phyloP scores from a whole-genome alignment of 768 basidiomycete genomes.

The Leucocoprinus leucothites region DNA sequence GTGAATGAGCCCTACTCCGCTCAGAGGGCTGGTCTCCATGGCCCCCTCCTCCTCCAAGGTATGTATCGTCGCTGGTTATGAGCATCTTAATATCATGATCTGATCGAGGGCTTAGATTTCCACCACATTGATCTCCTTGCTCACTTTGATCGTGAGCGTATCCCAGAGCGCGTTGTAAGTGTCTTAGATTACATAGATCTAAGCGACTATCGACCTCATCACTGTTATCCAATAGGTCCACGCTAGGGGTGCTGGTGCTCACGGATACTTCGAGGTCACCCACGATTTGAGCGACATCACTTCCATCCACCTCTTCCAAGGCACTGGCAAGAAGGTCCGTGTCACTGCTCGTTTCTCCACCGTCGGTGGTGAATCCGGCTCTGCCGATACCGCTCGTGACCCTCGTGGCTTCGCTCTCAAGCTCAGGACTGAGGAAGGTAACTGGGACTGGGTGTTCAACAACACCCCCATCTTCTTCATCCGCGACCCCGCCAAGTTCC shows the following conservation, averaged over 20 bases:
- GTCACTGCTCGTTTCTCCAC: constrained; percentile 90
- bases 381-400: constrained; percentile 90
- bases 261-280: constrained; percentile 91
- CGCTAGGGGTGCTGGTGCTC: constrained; percentile 90
- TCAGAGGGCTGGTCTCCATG: constrained; percentile 69
- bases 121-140: constrained; percentile 87
- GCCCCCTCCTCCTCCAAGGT: constrained; percentile 91
- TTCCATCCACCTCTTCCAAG: constrained; percentile 62
- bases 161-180: constrained; percentile 89
- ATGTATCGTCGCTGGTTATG: constrained; percentile 15
- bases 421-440: constrained; percentile 87
- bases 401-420: constrained; percentile 92
- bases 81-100: constrained; percentile 11
- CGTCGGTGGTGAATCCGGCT: constrained; percentile 85
- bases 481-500: constrained; percentile 84
- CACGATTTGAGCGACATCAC: constrained; percentile 83
- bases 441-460: constrained; percentile 91
- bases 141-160: constrained; percentile 93
- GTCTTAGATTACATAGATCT: background rate
- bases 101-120: constrained; percentile 52
- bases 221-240: constrained; percentile 55
- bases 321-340: constrained; percentile 65
- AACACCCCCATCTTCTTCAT: constrained; percentile 93
- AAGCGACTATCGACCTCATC: constrained; percentile 14
- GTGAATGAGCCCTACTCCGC: constrained; percentile 73